Evolutionary conservation across 768 basidiomycete genomes (phyloP), one percentile per base, ranked within the genome.

Genomic region (Termitomyces sp.): DNA sequence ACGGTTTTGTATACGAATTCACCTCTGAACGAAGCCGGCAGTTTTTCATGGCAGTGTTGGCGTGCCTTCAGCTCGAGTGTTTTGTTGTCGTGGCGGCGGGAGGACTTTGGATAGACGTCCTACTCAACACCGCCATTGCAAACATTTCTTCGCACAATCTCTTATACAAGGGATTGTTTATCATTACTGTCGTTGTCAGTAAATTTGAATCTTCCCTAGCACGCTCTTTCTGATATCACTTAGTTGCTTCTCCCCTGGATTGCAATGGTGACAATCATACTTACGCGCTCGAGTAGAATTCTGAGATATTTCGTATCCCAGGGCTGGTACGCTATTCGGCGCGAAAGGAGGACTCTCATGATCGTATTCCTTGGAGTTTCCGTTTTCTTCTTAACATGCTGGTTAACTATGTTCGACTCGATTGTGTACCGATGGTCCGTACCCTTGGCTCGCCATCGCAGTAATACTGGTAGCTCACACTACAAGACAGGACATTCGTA

Each of bases 101-200:
- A 67, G 76, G 76, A 33, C 76, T 86, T 7, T 86, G 85, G 84
- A 68, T 81, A 34, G 80, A 83, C 64, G 74, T 82, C 51, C 72
- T 86, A 28, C 57, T 77, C 33, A 76, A 77, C 52, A 79, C 81
- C 6, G 68, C 74, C 15, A 77, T 86, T 46, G 68, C 64, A 2
- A 33, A 60, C 0, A 74, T 84, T 9, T 79, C 80, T 0, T 54
- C 52, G 2, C 77, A 81, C 51, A 77, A 73, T 0, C 13, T 31
- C 0, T 41, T 76, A 3, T 85, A 85, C 60, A 62, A 77, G 54
- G 81, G 69, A 0, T 51, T 76, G 12, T 77, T 81, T 61, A 76
- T 82, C 44, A 54, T 66, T 48, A 81, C 80, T 3, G 69, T 72
- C 3, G 61, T 80, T 26, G 81, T 82, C 60, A 39, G 81, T 68